Evolutionary conservation across 495 filamentous ascomycete species (phyloP).

Genomic region (Penicillium antarcticum): DNA sequence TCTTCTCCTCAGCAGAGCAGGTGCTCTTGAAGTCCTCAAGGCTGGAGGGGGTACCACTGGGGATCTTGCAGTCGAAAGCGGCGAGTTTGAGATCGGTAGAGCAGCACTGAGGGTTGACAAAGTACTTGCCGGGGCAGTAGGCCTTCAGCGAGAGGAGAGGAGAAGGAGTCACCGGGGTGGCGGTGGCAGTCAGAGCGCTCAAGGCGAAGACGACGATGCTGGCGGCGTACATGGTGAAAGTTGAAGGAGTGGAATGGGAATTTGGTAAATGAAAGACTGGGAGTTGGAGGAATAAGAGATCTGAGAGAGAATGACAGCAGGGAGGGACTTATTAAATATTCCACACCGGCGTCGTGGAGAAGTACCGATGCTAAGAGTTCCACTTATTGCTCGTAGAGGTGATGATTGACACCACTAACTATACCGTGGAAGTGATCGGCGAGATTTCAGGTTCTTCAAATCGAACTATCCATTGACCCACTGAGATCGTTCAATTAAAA

Average conservation of each 20-base stretch:
- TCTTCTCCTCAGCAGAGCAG: background rate
- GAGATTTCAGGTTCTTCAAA: background rate
- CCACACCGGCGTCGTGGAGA: background rate
- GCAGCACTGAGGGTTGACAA: constrained; percentile 1
- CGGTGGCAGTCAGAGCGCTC: background rate
- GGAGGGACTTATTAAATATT: background rate
- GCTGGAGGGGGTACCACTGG: background rate
- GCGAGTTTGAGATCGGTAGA: background rate
- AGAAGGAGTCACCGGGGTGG: background rate
- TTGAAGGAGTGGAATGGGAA: background rate
- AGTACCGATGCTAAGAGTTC: background rate
- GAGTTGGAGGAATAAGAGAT: too few species aligned
- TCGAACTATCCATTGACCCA: background rate
- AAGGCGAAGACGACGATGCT: background rate
- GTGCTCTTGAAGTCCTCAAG: background rate
- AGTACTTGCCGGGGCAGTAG: constrained; percentile 1
- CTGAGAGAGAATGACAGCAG: background rate
- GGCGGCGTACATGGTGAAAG: background rate
- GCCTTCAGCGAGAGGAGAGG: background rate
- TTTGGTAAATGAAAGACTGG: background rate
- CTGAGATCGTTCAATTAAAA: background rate
- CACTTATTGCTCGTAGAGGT: background rate
- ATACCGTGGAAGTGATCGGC: background rate
- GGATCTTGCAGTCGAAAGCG: background rate
- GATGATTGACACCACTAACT: background rate